phyloP scores from a whole-genome alignment of 2,329 filamentous ascomycete genomes.

The Ophiostoma ips region DNA sequence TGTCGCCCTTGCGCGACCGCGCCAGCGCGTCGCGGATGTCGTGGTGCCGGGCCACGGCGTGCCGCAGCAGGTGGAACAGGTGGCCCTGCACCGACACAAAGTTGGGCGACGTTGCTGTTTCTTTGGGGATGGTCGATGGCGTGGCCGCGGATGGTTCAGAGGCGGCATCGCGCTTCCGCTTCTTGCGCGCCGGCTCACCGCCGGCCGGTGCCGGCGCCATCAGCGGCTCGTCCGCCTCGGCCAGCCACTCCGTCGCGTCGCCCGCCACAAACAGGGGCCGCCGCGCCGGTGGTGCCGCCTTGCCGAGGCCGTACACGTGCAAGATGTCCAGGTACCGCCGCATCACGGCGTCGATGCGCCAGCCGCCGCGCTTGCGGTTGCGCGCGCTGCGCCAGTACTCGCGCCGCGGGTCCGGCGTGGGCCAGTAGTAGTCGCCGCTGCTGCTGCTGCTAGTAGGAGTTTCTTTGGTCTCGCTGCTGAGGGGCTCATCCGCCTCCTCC shows the following conservation, averaged over 20 bases:
- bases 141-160: not conserved
- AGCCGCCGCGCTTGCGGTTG: conserved; percentile 59
- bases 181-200: conserved; percentile 34
- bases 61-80: conserved; percentile 78
- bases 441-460: too few relatives aligned
- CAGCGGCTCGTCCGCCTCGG: conserved; percentile 5
- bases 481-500: conserved; percentile 2
- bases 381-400: conserved; percentile 71
- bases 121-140: conserved; percentile 15
- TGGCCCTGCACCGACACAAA: conserved; percentile 76
- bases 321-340: conserved; percentile 85
- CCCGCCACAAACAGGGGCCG: conserved; percentile 60
- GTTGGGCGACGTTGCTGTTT: conserved; percentile 36
- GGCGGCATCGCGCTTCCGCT: conserved; percentile 24
- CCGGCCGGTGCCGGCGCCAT: conserved; percentile 19
- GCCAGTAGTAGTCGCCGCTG: conserved; percentile 6
- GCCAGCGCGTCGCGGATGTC: conserved; percentile 78
- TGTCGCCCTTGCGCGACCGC: conserved; percentile 50
- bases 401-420: conserved; percentile 29
- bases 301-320: conserved; percentile 58
- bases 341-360: conserved; percentile 75
- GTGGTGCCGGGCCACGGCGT: conserved; percentile 67
- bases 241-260: conserved; percentile 24
- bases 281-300: conserved; percentile 48
- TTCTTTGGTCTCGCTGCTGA: not conserved